Percentiles rank a stretch among this genome's conserved stretches.
Conservation (phyloP, 805 yeast genomes). For the Suhomyces vadensis region DNA sequence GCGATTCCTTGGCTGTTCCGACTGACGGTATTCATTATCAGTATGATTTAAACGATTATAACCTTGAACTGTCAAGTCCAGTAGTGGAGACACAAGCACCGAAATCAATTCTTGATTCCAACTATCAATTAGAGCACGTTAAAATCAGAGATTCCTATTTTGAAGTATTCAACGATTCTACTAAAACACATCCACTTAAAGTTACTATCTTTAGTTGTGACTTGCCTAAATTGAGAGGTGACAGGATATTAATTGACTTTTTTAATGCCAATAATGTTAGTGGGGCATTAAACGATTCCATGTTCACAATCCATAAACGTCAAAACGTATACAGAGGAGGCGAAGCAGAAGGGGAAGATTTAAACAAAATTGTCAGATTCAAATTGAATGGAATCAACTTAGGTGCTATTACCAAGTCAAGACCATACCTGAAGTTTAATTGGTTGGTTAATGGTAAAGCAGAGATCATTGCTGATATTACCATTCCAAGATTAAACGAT, state of each 20-base stretch:
- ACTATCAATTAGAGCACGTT: conserved; percentile 37
- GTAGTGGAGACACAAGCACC: neutral
- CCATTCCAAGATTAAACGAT: conserved; percentile 57
- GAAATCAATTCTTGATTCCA: conserved; percentile 27
- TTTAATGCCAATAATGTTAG: conserved; percentile 69
- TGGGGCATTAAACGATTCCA: conserved; percentile 72
- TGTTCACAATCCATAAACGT: conserved; percentile 75
- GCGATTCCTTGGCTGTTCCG: conserved; percentile 3
- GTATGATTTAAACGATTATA: conserved; percentile 31
- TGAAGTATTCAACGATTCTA: conserved; percentile 31
- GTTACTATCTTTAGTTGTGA: conserved; percentile 67
- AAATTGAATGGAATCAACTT: conserved; percentile 44
- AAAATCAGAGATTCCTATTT: conserved; percentile 55
- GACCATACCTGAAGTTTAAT: conserved; percentile 51
- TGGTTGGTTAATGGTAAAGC: conserved; percentile 75
- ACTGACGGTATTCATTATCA: conserved; percentile 24
- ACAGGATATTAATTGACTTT: conserved; percentile 62
- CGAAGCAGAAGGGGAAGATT: conserved; percentile 23
- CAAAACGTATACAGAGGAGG: conserved; percentile 44
- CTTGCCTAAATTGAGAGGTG: conserved; percentile 57
- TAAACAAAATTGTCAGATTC: conserved; percentile 33
- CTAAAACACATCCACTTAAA: conserved; percentile 36
- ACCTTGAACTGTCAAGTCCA: conserved; percentile 12
- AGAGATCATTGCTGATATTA: conserved; percentile 69
- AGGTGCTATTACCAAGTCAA: conserved; percentile 29